Base-by-base conservation (phyloP, 805 yeast genomes). In the Yueomyces sinensis region DNA sequence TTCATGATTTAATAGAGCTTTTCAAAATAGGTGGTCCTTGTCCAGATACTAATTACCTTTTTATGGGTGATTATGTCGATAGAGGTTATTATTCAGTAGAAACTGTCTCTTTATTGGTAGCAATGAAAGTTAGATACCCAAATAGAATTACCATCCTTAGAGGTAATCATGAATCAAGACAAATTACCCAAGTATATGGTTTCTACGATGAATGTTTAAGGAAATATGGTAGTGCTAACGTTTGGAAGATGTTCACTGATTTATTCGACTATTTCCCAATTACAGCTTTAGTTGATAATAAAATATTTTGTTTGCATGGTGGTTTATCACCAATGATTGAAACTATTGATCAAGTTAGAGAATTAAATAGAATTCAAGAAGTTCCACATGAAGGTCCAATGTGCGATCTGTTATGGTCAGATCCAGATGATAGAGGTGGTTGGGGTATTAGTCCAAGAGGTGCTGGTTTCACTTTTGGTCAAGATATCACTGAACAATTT, bases 391-490 rank as follows among this genome's bases (percentile, higher is more conserved):
- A 87, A 58, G 96, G 96, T 30, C 94, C 95, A 42, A 84, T 87
- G 95, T 87, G 95, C 63, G 96, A 87, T 58, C 67, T 87, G 49
- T 66, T 87, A 45, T 87, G 96, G 96, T 82, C 94, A 3, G 96
- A 87, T 59, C 96, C 96, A 20, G 96, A 87, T 58, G 95, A 87
- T 59, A 70, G 95, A 55, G 95, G 94, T 47, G 95, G 95, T 49
- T 87, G 96, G 96, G 95, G 95, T 42, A 82, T 87, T 45, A 79
- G 91, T 53, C 95, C 95, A 59, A 76, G 96, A 73, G 95, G 95
- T 67, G 96, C 96, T 41, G 96, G 96, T 59, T 87, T 82, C 77
- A 83, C 95, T 52, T 87, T 87, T 72, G 96, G 96, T 49, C 93
- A 80, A 63, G 95, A 87, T 65, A 83, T 86, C 49, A 74, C 87